phyloP scores from a whole-genome alignment of 2,329 filamentous ascomycete species.

The Pestalotiopsis fici region DNA sequence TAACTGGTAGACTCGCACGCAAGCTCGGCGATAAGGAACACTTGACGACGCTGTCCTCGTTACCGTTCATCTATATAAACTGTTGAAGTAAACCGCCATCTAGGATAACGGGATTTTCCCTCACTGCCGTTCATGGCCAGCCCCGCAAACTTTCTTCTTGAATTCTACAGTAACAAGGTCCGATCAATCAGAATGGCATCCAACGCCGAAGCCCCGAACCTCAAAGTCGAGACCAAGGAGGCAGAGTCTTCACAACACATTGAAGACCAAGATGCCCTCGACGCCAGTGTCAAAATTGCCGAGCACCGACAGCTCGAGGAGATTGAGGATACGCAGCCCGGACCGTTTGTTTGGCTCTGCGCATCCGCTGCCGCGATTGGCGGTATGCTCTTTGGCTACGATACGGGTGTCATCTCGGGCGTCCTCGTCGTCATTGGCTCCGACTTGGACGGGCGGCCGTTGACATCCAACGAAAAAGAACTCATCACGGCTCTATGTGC shows the following conservation, averaged over 20 bases:
- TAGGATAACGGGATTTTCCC: neutral
- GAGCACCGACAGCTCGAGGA: neutral
- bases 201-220: neutral
- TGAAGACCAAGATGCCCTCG: neutral
- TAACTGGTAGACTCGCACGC: no score
- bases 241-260: neutral
- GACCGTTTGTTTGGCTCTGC: neutral
- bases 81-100: neutral
- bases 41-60: neutral
- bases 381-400: conserved; percentile 2
- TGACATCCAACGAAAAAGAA: conserved; percentile 43
- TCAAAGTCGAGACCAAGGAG: neutral
- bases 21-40: no score
- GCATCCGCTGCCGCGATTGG: neutral
- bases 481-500: conserved; percentile 53
- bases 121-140: neutral
- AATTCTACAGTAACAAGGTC: neutral
- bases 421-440: conserved; percentile 41
- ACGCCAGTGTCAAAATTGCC: neutral
- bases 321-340: neutral
- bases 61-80: neutral
- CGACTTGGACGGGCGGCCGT: conserved; percentile 40
- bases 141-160: neutral
- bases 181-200: neutral
- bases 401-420: conserved; percentile 20